Evolutionary conservation across 2,329 filamentous ascomycete species (phyloP), one percentile per base, ranked within the genome.

Genomic region (Simplicillium sp.): DNA sequence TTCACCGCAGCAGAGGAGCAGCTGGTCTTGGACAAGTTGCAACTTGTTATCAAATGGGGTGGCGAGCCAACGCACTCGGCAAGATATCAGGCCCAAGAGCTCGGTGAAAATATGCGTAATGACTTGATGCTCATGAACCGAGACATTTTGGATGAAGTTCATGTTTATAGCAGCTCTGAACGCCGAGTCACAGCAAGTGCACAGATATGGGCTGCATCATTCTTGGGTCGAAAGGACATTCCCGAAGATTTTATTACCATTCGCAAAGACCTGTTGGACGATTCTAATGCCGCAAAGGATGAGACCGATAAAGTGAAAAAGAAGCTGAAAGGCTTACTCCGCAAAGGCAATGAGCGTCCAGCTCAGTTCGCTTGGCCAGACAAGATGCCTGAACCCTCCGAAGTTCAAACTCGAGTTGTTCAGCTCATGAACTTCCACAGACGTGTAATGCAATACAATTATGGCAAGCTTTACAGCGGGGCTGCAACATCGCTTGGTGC

Each of bases 251-350:
- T 87, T 48, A 94, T 98, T 47, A 84, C 80, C 29, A 82, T 97
- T 42, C 82, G 92, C 40, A 98, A 98, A 58, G 89, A 97, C 61
- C 73, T 98, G 7, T 68, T 98, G 3, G 92, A 98, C 58, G 92
- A 98, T 58, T 97, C 89, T 0, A 98, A 98, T 60, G 92, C 92
- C 4, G 92, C 92, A 43, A 98, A 98, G 60, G 92, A 98, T 58
- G 88, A 95, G 55, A 98, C 96, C 85, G 94, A 98, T 65, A 96
- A 95, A 64, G 92, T 98, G 42, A 98, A 98, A 73, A 98, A 98
- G 76, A 96, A 94, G 77, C 75, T 98, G 20, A 98, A 98, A 66
- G 82, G 87, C 1, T 72, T 98, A 15, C 65, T 98, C 43, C 81
- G 92, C 25, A 86, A 95, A 60, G 92, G 90, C n/a, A 87, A 88